Evolutionary conservation across 148 eudicot genomes (phyloP).

Genomic region (Talinum fruticosum): DNA sequence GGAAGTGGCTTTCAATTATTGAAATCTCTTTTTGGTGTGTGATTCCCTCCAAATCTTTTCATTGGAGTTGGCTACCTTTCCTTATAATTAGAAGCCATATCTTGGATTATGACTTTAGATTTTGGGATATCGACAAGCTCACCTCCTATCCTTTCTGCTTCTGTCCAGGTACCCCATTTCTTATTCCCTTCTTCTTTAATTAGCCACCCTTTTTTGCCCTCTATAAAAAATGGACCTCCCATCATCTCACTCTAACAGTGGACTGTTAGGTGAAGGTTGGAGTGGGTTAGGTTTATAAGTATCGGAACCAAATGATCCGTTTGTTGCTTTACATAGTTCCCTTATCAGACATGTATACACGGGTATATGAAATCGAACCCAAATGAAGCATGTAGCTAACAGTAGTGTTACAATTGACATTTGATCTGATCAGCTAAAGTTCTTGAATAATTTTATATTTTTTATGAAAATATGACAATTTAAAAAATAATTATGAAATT

Average conservation of each 20-base stretch:
- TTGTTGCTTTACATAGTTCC: no score
- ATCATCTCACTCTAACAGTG: no score
- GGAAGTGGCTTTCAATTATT: conserved; percentile 28
- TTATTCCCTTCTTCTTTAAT: neutral
- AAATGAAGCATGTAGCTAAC: no score
- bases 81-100: conserved; percentile 27
- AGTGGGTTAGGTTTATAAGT: no score
- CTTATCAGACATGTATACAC: no score
- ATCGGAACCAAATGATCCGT: no score
- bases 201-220: neutral
- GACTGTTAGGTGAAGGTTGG: no score
- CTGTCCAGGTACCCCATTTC: conserved; percentile 3
- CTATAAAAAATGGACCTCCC: no score
- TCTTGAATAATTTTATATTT: no score
- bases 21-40: conserved; percentile 25
- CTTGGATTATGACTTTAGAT: conserved; percentile 22
- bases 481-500: neutral
- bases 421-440: no score
- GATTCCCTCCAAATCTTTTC: conserved; percentile 26
- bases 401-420: no score
- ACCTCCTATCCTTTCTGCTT: neutral
- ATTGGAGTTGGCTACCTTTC: conserved; percentile 23
- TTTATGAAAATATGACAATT: neutral
- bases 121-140: conserved; percentile 28
- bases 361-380: no score